A percentile compares a stretch with the other conserved stretches of the same genome.
These are phyloP conservation scores for Plantago major DNA, from an alignment of 257 asterid species.

Conservation along the genomic window DNA sequence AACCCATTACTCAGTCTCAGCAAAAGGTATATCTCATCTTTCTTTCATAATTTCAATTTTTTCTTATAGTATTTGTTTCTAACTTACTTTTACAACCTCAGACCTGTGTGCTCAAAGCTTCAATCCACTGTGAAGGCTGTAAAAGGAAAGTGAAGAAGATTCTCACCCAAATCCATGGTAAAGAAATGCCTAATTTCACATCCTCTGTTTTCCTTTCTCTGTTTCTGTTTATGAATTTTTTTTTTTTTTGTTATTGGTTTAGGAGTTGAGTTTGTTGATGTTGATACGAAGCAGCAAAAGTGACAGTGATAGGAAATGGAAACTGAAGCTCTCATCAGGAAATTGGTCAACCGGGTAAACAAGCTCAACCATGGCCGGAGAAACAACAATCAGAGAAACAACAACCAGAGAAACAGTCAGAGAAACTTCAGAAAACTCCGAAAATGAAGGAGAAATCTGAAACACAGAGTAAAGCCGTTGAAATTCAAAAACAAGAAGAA, in stretches of 20 bases:
- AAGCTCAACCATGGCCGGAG: constrained; percentile 61
- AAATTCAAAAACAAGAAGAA: not conserved
- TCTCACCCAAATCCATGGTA: constrained; percentile 46
- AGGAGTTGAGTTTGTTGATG: constrained; percentile 53
- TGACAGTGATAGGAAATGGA: constrained; percentile 46
- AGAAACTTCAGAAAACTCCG: constrained; percentile 20
- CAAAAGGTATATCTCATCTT: constrained; percentile 31
- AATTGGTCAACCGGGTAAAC: constrained; percentile 47
- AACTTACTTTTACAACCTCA: constrained; percentile 18
- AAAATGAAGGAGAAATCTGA: constrained; percentile 18
- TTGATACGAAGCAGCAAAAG: constrained; percentile 62
- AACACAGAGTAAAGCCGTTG: constrained; percentile 14
- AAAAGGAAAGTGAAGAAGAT: constrained; percentile 59
- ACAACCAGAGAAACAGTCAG: no score
- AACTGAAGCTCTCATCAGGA: constrained; percentile 32
- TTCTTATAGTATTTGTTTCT: no score
- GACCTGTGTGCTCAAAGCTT: constrained; percentile 57
- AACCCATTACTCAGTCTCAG: constrained; percentile 20
- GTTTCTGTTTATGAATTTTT: not conserved
- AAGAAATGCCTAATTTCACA: not conserved
- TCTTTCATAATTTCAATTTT: no score
- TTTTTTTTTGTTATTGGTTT: not conserved
- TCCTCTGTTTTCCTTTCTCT: not conserved
- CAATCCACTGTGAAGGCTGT: constrained; percentile 79
- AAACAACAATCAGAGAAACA: no score